Conservation (phyloP, 306 rosid genomes). For the Begonia peltatifolia region DNA sequence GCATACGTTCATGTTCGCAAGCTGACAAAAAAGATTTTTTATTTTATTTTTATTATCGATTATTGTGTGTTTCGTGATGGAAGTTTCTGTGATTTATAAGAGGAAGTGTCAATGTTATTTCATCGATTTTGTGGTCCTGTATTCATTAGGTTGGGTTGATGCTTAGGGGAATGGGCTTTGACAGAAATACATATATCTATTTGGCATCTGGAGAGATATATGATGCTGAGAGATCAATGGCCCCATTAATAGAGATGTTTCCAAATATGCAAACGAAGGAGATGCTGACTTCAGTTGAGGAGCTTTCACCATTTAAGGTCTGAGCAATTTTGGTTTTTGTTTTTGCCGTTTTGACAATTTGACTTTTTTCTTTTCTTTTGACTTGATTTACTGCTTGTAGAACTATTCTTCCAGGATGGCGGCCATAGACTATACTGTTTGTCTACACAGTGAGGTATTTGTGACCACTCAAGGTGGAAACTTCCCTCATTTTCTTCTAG, state of each 20-base stretch:
- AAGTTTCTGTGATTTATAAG: too few species aligned
- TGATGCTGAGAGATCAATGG: constrained; percentile 70
- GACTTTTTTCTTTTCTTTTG: constrained; percentile 16
- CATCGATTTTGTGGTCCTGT: too few species aligned
- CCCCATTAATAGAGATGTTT: constrained; percentile 75
- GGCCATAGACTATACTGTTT: constrained; percentile 93
- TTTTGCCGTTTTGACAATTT: constrained; percentile 1
- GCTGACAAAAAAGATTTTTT: too few species aligned
- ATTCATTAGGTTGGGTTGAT: constrained; percentile 69
- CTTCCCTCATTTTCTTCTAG: constrained; percentile 92
- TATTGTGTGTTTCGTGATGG: too few species aligned
- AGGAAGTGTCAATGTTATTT: too few species aligned
- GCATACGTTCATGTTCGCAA: too few species aligned
- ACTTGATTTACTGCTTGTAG: constrained; percentile 39
- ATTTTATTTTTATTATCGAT: too few species aligned
- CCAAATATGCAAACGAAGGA: constrained; percentile 85
- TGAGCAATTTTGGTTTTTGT: not conserved
- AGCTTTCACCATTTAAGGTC: constrained; percentile 70
- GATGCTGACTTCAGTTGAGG: constrained; percentile 67
- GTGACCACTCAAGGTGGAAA: constrained; percentile 99
- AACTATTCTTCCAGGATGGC: constrained; percentile 98
- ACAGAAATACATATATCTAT: constrained; percentile 64
- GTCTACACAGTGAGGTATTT: constrained; percentile 96
- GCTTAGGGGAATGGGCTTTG: constrained; percentile 97
- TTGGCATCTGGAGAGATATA: constrained; percentile 93